phyloP scores from a whole-genome alignment of 108 stramenopile species.

The Phaeodactylum tricornutum region DNA sequence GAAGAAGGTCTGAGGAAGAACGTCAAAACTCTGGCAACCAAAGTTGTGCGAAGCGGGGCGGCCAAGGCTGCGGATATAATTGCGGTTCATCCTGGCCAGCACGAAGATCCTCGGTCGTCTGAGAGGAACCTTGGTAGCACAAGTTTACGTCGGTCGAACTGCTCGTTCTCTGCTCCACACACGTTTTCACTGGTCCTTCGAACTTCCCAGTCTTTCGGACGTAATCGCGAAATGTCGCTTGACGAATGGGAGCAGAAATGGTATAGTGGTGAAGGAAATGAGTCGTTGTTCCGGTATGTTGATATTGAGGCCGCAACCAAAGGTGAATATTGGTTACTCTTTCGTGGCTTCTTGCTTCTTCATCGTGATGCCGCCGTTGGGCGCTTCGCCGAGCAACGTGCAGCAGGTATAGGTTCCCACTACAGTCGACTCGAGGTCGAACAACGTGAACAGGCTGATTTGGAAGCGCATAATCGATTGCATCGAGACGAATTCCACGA shows the following conservation, averaged over 20 bases:
- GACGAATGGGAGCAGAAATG: conserved; percentile 52
- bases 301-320: conserved; percentile 85
- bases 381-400: conserved; percentile 63
- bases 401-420: conserved; percentile 60
- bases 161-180: conserved; percentile 35
- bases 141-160: conserved; percentile 54
- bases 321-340: conserved; percentile 85
- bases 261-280: conserved; percentile 52
- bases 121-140: conserved; percentile 53
- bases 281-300: conserved; percentile 39
- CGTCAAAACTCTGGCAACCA: conserved; percentile 28
- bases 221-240: conserved; percentile 12
- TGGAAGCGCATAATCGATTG: conserved; percentile 11
- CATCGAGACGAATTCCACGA: conserved; percentile 36
- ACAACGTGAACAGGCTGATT: conserved; percentile 6
- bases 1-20: conserved; percentile 29
- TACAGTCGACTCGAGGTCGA: conserved; percentile 12
- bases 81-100: conserved; percentile 72
- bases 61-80: conserved; percentile 56
- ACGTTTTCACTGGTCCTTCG: conserved; percentile 64
- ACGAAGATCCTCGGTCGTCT: conserved; percentile 56
- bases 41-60: conserved; percentile 33
- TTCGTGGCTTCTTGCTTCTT: conserved; percentile 74
- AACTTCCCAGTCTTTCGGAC: conserved; percentile 15
- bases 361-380: conserved; percentile 73